Evolutionary conservation across 2,329 filamentous ascomycete species (phyloP), one percentile per base, ranked within the genome.

Genomic region (Botrytis hyacinthi): DNA sequence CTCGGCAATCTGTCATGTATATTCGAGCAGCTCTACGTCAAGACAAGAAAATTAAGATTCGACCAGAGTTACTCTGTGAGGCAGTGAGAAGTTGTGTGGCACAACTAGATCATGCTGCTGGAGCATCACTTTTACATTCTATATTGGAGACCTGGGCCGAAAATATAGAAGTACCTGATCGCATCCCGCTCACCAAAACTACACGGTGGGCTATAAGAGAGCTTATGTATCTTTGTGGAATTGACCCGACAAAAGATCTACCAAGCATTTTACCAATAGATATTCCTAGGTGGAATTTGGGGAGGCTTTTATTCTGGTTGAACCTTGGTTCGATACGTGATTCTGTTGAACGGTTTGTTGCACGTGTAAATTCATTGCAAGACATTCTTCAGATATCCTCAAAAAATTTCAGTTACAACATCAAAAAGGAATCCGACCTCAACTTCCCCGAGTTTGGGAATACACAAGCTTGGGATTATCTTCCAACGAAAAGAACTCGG

Each of bases 11-110:
- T 26, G 70, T 79, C 68, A 76, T 77, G 10, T 76, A 76, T 63
- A 61, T 80, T 59, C 75, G 75, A 29, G 76, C 76, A 32, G 77
- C 79, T 62, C 65, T 81, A 37, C 78, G 78, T n/a, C 78, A 80
- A 67, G 76, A 76, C 1, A 73, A 57, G 51, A 57, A 57, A 57
- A 57, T 70, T n/a, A 48, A 70, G 22, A 63, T 81, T 22, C 75
- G 73, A 42, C 63, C 77, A 6, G 63, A 75, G 18, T 75, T 76
- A 29, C 74, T 81, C 9, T 72, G 72, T 63, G 61, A 73, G 14
- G 62, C 79, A 37, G 76, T 80, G 9, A 67, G 74, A 22, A 66
- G 57, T 46, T 78, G 77, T 71, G 42, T 80, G 12, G 54, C 68
- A n/a, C n/a, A 74, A n/a, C 35, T 73, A n/a, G 78, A 80, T 69